Evolutionary conservation across 2,329 filamentous ascomycete genomes (phyloP).

Genomic region (Fusarium sp.): DNA sequence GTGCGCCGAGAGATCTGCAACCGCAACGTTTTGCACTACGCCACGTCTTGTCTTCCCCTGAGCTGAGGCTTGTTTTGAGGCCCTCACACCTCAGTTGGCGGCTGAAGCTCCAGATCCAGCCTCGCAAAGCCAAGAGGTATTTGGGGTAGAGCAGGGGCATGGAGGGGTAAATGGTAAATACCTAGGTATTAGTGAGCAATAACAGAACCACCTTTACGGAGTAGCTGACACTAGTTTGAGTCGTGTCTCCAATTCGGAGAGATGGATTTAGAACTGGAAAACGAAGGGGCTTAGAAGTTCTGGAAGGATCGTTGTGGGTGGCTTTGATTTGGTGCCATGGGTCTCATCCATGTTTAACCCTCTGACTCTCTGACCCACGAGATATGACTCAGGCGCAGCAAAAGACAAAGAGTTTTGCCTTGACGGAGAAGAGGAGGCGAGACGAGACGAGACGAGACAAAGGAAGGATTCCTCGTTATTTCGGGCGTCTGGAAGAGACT

Average conservation of each 20-base stretch:
- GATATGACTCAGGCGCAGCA: conserved; percentile 12
- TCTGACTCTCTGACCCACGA: conserved; percentile 20
- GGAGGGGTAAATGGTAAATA: conserved; percentile 5
- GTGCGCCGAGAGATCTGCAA: conserved; percentile 26
- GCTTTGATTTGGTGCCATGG: conserved; percentile 9
- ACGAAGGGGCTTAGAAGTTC: conserved; percentile 21
- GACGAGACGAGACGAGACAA: not conserved
- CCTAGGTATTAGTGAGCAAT: not conserved
- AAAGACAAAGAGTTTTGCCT: not conserved
- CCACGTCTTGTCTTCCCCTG: conserved; percentile 10
- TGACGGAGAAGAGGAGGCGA: too few relatives aligned
- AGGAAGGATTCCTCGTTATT: conserved; percentile 17
- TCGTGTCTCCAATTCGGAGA: too few relatives aligned
- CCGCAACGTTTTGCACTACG: conserved; percentile 29
- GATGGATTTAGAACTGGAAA: not conserved
- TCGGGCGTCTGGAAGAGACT: conserved; percentile 42
- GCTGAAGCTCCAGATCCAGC: conserved; percentile 33
- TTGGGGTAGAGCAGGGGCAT: not conserved
- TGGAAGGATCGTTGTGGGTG: conserved; percentile 16
- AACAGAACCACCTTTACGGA: not conserved
- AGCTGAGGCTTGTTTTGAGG: conserved; percentile 29
- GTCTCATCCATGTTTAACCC: conserved; percentile 20
- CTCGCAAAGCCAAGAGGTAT: conserved; percentile 35
- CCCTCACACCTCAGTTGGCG: conserved; percentile 10
- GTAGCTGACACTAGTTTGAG: too few relatives aligned